Evolutionary conservation across 2,329 filamentous ascomycete species (phyloP).

Genomic region (Erysiphe pulchra): DNA sequence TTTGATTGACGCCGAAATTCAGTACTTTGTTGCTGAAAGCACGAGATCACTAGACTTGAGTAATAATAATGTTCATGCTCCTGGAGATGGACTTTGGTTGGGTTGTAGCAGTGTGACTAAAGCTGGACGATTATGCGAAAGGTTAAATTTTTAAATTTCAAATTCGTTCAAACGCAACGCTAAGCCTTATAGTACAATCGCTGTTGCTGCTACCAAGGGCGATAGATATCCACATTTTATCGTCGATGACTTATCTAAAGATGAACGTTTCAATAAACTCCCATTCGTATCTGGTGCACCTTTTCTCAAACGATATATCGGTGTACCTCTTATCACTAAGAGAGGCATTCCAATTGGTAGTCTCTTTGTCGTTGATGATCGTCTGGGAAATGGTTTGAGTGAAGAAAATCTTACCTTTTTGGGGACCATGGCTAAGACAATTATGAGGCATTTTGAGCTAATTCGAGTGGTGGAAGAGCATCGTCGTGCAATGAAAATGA

Average conservation of each 20-base stretch:
- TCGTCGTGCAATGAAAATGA: conserved; percentile 27
- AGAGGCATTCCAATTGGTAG: conserved; percentile 24
- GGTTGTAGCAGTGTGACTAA: conserved; percentile 11
- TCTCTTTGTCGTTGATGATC: conserved; percentile 32
- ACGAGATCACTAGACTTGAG: conserved; percentile 18
- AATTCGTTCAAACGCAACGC: neutral
- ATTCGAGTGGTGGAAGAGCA: conserved; percentile 26
- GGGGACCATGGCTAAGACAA: conserved; percentile 27
- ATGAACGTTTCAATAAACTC: conserved; percentile 11
- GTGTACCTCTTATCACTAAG: conserved; percentile 13
- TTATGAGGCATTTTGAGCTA: conserved; percentile 36
- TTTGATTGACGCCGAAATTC: conserved; percentile 19
- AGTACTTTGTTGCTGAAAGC: conserved; percentile 26
- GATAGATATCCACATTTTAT: conserved; percentile 12
- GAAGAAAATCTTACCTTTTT: conserved; percentile 26
- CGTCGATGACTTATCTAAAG: conserved; percentile 10
- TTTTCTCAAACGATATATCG: conserved; percentile 11
- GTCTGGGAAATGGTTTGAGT: conserved; percentile 23
- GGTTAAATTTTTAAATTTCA: conserved; percentile 3
- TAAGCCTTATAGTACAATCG: conserved; percentile 10
- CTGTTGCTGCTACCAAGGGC: conserved; percentile 3
- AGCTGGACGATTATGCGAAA: conserved; percentile 12
- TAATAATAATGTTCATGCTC: conserved; percentile 8
- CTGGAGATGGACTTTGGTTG: conserved; percentile 13
- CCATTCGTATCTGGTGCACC: conserved; percentile 10